phyloP scores from a whole-genome alignment of 2,329 filamentous ascomycete species.

The Calonectria crousiana region DNA sequence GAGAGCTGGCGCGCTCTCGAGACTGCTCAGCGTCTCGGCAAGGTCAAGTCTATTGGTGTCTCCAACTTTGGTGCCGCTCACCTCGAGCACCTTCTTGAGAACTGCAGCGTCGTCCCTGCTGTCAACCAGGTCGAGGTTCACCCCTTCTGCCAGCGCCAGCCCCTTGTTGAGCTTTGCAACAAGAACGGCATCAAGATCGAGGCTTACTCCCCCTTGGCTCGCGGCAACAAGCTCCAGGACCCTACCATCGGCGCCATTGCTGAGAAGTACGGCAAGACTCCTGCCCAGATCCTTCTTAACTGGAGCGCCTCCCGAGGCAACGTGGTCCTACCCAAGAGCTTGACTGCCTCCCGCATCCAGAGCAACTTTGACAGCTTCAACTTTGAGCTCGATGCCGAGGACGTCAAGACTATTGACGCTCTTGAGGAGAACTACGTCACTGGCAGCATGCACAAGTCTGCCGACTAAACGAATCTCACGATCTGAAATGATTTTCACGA shows the following conservation, averaged over 20 bases:
- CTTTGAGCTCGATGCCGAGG: slow-evolving; percentile 70
- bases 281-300: slow-evolving; percentile 80
- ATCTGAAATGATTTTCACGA: slow-evolving; percentile 23
- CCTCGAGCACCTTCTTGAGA: slow-evolving; percentile 66
- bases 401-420: slow-evolving; percentile 72
- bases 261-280: slow-evolving; percentile 77
- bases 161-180: slow-evolving; percentile 68
- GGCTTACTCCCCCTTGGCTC: slow-evolving; percentile 64
- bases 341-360: slow-evolving; percentile 71
- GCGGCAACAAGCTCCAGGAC: slow-evolving; percentile 62
- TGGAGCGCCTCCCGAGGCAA: slow-evolving; percentile 84
- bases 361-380: slow-evolving; percentile 74
- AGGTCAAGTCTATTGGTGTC: slow-evolving; percentile 78
- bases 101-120: slow-evolving; percentile 71
- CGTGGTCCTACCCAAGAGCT: slow-evolving; percentile 81
- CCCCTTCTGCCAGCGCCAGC: slow-evolving; percentile 76
- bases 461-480: slow-evolving; percentile 45
- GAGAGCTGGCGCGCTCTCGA: slow-evolving; percentile 81
- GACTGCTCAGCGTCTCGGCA: slow-evolving; percentile 74
- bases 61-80: slow-evolving; percentile 81
- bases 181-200: slow-evolving; percentile 67
- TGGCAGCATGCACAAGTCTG: slow-evolving; percentile 58
- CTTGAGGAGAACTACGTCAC: slow-evolving; percentile 81
- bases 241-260: slow-evolving; percentile 71
- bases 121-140: slow-evolving; percentile 87